Evolutionary conservation across 345 rosid species (phyloP).

Genomic region (Nasturtium officinale): DNA sequence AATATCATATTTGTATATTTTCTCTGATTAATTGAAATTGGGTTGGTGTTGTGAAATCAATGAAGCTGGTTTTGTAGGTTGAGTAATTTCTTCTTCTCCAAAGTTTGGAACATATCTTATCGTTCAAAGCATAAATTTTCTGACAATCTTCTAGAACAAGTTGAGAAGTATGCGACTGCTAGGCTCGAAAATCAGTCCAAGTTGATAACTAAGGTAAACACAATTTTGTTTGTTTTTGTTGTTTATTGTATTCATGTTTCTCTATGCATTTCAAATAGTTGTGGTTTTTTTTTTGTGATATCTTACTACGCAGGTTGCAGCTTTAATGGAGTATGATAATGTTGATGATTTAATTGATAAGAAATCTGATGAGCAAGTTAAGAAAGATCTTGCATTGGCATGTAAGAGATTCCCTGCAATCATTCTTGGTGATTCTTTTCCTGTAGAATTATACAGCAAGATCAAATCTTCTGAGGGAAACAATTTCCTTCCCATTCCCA

Average conservation of each 20-base stretch:
- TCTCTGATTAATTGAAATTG: background rate
- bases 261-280: background rate
- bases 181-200: slow-evolving; percentile 52
- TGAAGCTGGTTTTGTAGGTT: slow-evolving; percentile 46
- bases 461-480: slow-evolving; percentile 36
- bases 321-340: slow-evolving; percentile 53
- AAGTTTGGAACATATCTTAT: slow-evolving; percentile 44
- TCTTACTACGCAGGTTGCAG: slow-evolving; percentile 55
- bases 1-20: background rate
- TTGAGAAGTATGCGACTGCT: slow-evolving; percentile 38
- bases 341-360: slow-evolving; percentile 53
- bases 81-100: slow-evolving; percentile 45
- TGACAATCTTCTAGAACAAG: slow-evolving; percentile 48
- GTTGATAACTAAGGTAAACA: slow-evolving; percentile 55
- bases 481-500: slow-evolving; percentile 45
- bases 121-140: slow-evolving; percentile 58
- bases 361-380: slow-evolving; percentile 43
- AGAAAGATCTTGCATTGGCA: slow-evolving; percentile 59
- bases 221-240: background rate
- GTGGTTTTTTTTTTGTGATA: background rate
- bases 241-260: slow-evolving; percentile 7
- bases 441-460: slow-evolving; percentile 63
- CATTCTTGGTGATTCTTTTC: slow-evolving; percentile 61
- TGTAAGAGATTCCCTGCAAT: slow-evolving; percentile 82
- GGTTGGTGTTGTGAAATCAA: slow-evolving; percentile 10